Evolutionary conservation across 768 basidiomycete species (phyloP).

Genomic region (Terana coerulea): DNA sequence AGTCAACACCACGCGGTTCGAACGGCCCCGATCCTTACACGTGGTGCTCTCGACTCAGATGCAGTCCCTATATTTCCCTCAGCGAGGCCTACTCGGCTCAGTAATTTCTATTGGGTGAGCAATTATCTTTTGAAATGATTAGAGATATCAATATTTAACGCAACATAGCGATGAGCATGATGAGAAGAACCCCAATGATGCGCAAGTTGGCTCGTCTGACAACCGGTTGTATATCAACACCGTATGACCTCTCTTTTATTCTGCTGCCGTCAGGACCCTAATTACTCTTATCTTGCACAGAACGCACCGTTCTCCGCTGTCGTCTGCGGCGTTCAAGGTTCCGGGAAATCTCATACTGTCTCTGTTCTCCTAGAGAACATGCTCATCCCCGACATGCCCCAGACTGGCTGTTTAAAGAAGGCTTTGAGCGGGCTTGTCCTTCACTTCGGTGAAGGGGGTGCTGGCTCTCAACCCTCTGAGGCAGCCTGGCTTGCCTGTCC

Average conservation of each 20-base stretch:
- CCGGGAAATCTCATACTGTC: slow-evolving; percentile 72
- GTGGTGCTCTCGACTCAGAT: slow-evolving; percentile 18
- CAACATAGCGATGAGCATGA: background rate
- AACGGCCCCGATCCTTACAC: slow-evolving; percentile 28
- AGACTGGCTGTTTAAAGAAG: slow-evolving; percentile 49
- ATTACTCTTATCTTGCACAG: slow-evolving; percentile 29
- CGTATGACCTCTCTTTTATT: slow-evolving; percentile 32
- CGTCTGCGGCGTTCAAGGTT: slow-evolving; percentile 76
- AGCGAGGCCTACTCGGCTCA: slow-evolving; percentile 63
- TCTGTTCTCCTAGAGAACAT: slow-evolving; percentile 68
- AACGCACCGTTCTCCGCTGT: slow-evolving; percentile 72
- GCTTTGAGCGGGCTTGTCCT: slow-evolving; percentile 62
- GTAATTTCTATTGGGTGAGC: slow-evolving; percentile 25
- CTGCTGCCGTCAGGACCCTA: too few species aligned
- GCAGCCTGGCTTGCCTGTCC: slow-evolving; percentile 53
- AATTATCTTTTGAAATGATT: background rate
- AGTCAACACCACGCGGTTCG: slow-evolving; percentile 20
- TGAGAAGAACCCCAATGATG: background rate
- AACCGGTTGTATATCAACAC: slow-evolving; percentile 66
- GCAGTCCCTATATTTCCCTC: slow-evolving; percentile 32
- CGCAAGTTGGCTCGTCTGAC: slow-evolving; percentile 34
- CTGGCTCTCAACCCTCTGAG: slow-evolving; percentile 54
- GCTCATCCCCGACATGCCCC: slow-evolving; percentile 49
- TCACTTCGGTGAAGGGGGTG: slow-evolving; percentile 68
- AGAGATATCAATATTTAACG: background rate